A percentile compares a stretch with the other conserved stretches of the same genome.
Conservation (phyloP, 2,329 filamentous ascomycete genomes). For the Aschersonia sp. region DNA sequence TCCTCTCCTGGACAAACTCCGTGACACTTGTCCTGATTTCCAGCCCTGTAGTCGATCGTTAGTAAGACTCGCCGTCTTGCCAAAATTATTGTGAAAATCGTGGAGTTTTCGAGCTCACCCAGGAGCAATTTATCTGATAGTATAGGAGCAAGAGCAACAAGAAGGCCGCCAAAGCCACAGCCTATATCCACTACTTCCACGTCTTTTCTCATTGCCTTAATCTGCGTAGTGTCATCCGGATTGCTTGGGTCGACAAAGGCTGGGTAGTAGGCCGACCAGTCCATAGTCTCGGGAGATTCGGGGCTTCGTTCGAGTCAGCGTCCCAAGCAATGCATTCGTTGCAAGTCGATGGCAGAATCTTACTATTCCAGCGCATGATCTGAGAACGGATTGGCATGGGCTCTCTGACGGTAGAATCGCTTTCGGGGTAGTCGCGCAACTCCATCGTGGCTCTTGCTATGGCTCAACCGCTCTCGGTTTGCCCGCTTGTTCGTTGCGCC, state of each 20-base stretch:
- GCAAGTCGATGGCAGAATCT: background rate
- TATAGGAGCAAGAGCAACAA: constrained; percentile 70
- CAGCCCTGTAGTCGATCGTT: constrained; percentile 42
- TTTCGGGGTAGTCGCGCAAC: constrained; percentile 66
- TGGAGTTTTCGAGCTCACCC: constrained; percentile 33
- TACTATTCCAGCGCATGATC: constrained; percentile 87
- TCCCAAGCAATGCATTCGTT: background rate
- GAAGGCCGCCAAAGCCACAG: constrained; percentile 85
- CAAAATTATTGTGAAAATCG: background rate
- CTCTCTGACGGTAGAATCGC: constrained; percentile 90
- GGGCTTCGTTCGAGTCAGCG: constrained; percentile 42
- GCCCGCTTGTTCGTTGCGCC: constrained; percentile 37
- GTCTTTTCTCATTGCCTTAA: constrained; percentile 33
- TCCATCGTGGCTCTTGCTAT: constrained; percentile 34
- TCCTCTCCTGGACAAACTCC: constrained; percentile 78
- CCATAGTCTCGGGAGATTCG: constrained; percentile 65
- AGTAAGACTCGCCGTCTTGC: background rate
- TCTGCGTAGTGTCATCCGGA: constrained; percentile 12
- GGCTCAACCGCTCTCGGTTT: constrained; percentile 53
- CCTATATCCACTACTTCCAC: constrained; percentile 94
- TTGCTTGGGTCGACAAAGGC: constrained; percentile 40
- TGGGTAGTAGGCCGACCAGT: constrained; percentile 79
- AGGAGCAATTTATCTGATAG: constrained; percentile 73
- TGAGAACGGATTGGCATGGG: constrained; percentile 95
- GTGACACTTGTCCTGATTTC: constrained; percentile 87